Evolutionary conservation across 176 grass and related monocot species (phyloP), one percentile per base, ranked within the genome.

Genomic region (Triticum timopheevii): DNA sequence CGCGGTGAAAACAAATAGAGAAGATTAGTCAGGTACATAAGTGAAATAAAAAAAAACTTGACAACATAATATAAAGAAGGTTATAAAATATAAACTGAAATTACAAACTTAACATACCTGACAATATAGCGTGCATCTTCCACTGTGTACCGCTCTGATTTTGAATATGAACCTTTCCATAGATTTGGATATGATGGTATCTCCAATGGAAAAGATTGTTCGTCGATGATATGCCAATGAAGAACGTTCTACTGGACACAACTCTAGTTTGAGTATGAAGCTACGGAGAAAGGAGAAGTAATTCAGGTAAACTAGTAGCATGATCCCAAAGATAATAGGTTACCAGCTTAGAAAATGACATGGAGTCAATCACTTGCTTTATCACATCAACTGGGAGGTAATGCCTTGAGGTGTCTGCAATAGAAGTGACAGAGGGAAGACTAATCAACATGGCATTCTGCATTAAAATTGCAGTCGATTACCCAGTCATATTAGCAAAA

Each of bases 161-260:
- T 96, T 39, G 92, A 84, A 83, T 94, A 98, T 58, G 96, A 94
- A 79, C 93, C 93, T 84, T 91, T 88, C 96, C 93, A 98, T 66
- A 98, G 86, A 70, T 98, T 86, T 78, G 93, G 96, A 80, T 93
- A 96, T 64, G 96, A 96, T 30, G 92, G 90, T 65, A 98, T 87
- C 86, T 98, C 94, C 80, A 98, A 90, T 7, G 96, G 96, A 80
- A 98, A 98, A 50, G 96, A 94, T 89, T 98, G 69, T 54, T 94
- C 90, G 47, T 98, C 94, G 90, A 98, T 93, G 81, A 98, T 96
- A 91, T 98, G 96, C 96, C 96, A 98, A 84, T 98, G 96, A 89
- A 96, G 93, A 92, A 98, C 94, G 76, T 96, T 98, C 96, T 98
- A 98, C 92, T 96, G 93, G 90, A 94, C 86, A 88, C 20, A 90